Evolutionary conservation across 2,329 filamentous ascomycete genomes (phyloP).

Genomic region (Phialemonium atrogriseum): DNA sequence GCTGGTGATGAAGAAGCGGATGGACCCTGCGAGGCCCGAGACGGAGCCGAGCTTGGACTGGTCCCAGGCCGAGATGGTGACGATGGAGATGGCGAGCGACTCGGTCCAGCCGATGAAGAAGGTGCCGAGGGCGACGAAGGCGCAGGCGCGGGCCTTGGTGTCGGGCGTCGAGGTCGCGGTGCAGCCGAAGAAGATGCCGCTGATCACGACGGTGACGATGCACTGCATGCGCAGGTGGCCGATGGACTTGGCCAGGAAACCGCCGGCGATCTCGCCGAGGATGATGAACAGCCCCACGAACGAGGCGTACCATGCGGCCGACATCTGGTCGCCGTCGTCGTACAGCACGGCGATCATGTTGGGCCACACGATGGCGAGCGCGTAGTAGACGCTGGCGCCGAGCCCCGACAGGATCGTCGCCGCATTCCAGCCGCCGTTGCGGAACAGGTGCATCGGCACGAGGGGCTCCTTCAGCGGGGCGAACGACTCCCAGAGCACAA

Average conservation of each 20-base stretch:
- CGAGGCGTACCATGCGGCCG: conserved; percentile 14
- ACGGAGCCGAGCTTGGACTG: conserved; percentile 25
- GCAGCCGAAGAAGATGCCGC: conserved; percentile 20
- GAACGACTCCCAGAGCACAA: conserved; percentile 19
- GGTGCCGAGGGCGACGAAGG: conserved; percentile 18
- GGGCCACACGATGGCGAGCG: conserved; percentile 28
- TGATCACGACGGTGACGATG: conserved; percentile 17
- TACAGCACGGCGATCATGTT: conserved; percentile 24
- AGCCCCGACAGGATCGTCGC: conserved; percentile 23
- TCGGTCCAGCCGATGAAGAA: conserved; percentile 27
- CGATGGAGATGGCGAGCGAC: conserved; percentile 23
- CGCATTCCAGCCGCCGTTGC: conserved; percentile 21
- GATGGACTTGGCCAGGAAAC: conserved; percentile 16
- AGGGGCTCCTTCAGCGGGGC: conserved; percentile 22
- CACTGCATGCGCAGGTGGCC: conserved; percentile 22
- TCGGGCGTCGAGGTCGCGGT: conserved; percentile 19
- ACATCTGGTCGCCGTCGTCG: conserved; percentile 13
- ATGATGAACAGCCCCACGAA: conserved; percentile 18
- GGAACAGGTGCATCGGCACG: conserved; percentile 26
- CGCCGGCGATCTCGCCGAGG: conserved; percentile 16
- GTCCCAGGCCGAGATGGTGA: conserved; percentile 21
- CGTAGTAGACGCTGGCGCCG: conserved; percentile 28
- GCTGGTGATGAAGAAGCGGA: conserved; percentile 24
- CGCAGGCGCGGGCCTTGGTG: conserved; percentile 15
- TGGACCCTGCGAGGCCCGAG: conserved; percentile 24